These are phyloP conservation scores for Aureobasidium sp. DNA, from an alignment of 2,329 filamentous ascomycete species.

Conservation along the genomic window DNA sequence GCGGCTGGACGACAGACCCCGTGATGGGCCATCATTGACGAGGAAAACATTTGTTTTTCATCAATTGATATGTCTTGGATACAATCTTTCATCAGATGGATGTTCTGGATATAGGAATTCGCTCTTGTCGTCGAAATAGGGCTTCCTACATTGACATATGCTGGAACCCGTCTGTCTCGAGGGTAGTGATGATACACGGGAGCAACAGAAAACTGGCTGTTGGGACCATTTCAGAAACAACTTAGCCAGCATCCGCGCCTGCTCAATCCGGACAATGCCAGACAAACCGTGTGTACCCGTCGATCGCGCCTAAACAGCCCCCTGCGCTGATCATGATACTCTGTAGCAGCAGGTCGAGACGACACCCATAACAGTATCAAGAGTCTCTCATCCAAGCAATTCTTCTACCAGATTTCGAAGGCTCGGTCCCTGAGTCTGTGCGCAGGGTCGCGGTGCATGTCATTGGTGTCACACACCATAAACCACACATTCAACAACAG, in stretches of 20 bases:
- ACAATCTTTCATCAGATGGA: background rate
- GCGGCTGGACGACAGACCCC: background rate
- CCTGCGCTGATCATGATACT: background rate
- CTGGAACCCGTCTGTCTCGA: background rate
- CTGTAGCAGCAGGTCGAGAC: constrained; percentile 1
- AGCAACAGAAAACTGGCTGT: background rate
- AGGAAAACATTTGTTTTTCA: background rate
- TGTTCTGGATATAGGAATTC: background rate
- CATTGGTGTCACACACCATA: background rate
- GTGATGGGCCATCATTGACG: background rate
- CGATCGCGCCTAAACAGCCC: background rate
- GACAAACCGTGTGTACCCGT: background rate
- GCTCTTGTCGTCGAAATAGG: background rate
- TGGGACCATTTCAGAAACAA: constrained; percentile 3
- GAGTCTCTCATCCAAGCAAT: constrained; percentile 1
- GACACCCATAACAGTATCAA: background rate
- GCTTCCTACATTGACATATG: constrained; percentile 5
- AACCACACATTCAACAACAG: background rate
- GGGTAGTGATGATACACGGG: background rate
- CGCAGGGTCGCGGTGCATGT: constrained; percentile 1
- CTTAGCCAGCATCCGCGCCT: background rate
- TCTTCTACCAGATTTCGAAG: constrained; percentile 2
- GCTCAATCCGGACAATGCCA: constrained; percentile 6
- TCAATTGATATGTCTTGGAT: background rate
- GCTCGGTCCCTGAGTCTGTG: background rate